These are phyloP conservation scores for Pseudonitzschia delicatissima DNA, from an alignment of 108 stramenopile species.

Conservation along the genomic window DNA sequence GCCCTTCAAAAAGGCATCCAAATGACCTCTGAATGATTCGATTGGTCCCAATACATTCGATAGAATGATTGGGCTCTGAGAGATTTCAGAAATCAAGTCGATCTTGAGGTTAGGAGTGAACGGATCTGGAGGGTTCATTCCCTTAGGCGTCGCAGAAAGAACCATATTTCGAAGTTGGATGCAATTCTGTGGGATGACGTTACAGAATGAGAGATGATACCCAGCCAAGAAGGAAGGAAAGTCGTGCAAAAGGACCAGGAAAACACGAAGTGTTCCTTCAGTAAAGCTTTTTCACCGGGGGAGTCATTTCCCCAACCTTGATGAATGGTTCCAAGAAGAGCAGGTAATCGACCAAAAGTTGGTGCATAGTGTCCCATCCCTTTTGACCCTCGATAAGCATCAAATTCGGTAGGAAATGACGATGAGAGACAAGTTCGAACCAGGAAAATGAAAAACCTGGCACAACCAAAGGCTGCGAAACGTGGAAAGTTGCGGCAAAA, in stretches of 20 bases:
- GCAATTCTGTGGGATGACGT: constrained; percentile 96
- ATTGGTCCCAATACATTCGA: constrained; percentile 85
- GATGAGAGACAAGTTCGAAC: constrained; percentile 96
- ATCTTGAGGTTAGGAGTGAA: constrained; percentile 99
- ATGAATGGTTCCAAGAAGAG: constrained; percentile 93
- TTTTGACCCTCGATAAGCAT: constrained; percentile 85
- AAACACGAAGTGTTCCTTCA: constrained; percentile 94
- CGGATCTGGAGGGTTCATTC: constrained; percentile 96
- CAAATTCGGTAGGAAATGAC: constrained; percentile 94
- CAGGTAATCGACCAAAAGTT: constrained; percentile 93
- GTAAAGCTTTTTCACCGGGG: constrained; percentile 91
- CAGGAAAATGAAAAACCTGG: constrained; percentile 98
- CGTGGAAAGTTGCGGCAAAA: constrained; percentile 91
- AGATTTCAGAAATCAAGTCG: constrained; percentile 93
- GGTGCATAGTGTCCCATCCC: constrained; percentile 93
- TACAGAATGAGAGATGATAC: constrained; percentile 96
- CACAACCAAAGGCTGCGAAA: constrained; percentile 90
- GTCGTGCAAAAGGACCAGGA: constrained; percentile 97
- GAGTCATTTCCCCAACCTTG: constrained; percentile 74
- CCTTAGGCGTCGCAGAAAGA: constrained; percentile 95
- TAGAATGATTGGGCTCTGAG: constrained; percentile 84
- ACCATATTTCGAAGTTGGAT: constrained; percentile 97
- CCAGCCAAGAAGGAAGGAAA: constrained; percentile 96
- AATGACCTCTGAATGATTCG: constrained; percentile 61
- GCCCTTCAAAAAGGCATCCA: constrained; percentile 91